Conservation (phyloP, 176 grass and related monocot genomes). For the Paspalum notatum region DNA sequence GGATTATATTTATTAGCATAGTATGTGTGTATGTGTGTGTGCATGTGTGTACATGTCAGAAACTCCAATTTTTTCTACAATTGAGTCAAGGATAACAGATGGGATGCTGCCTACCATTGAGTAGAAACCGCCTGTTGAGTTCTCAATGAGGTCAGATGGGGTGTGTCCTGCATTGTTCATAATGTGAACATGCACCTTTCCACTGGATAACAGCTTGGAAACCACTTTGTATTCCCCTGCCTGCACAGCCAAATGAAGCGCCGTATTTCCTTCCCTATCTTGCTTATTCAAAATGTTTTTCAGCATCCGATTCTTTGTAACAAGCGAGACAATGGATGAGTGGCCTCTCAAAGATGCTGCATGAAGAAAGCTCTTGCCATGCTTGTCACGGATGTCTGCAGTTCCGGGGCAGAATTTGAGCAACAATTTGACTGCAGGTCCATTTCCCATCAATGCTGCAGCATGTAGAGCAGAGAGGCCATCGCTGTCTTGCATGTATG, state of each 20-base stretch:
- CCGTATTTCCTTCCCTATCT: slow-evolving; percentile 49
- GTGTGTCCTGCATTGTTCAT: slow-evolving; percentile 58
- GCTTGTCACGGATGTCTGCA: slow-evolving; percentile 34
- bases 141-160: slow-evolving; percentile 27
- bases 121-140: slow-evolving; percentile 38
- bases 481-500: background rate
- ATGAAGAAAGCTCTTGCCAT: slow-evolving; percentile 49
- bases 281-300: slow-evolving; percentile 39
- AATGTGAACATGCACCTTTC: slow-evolving; percentile 22
- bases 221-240: slow-evolving; percentile 17
- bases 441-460: background rate
- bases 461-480: background rate
- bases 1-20: too few species aligned
- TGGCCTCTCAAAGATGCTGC: slow-evolving; percentile 20
- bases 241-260: slow-evolving; percentile 41
- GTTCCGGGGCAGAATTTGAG: slow-evolving; percentile 34
- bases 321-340: background rate
- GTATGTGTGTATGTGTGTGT: too few species aligned
- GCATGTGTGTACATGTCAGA: too few species aligned
- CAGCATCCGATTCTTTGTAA: background rate
- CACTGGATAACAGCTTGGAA: slow-evolving; percentile 18
- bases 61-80: too few species aligned
- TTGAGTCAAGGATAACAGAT: too few species aligned
- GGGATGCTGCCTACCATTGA: slow-evolving; percentile 39
- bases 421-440: background rate